Evolutionary conservation across 2,329 filamentous ascomycete species (phyloP).

Genomic region (Colletotrichum simmondsii): DNA sequence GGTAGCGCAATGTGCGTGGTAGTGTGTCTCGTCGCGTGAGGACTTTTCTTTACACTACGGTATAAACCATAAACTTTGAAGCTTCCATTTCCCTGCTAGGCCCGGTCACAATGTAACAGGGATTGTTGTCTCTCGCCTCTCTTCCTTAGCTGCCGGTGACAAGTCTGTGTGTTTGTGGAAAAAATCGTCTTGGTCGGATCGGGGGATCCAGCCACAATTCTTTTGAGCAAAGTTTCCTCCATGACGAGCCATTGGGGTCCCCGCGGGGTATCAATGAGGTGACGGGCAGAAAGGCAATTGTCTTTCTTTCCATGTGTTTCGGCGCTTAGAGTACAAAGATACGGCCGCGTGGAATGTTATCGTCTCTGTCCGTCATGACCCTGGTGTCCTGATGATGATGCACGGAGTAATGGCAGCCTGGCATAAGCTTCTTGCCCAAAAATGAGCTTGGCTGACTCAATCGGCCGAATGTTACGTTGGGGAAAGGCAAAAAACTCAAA

Average conservation of each 20-base stretch:
- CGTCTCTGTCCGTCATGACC: background rate
- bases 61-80: background rate
- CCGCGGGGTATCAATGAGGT: background rate
- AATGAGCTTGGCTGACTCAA: background rate
- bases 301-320: background rate
- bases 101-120: background rate
- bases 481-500: background rate
- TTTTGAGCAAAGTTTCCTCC: background rate
- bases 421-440: background rate
- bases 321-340: background rate
- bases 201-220: background rate
- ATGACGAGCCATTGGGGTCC: background rate
- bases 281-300: background rate
- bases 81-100: background rate
- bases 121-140: background rate
- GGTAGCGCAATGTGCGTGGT: background rate
- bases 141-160: background rate
- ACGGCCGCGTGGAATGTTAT: background rate
- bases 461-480: background rate
- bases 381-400: background rate
- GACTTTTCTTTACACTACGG: no score
- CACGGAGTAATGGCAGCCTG: background rate
- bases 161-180: background rate
- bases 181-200: background rate
- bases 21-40: background rate